These are phyloP conservation scores for Penicillium janthinellum DNA, from an alignment of 2,329 filamentous ascomycete genomes.

Conservation along the genomic window DNA sequence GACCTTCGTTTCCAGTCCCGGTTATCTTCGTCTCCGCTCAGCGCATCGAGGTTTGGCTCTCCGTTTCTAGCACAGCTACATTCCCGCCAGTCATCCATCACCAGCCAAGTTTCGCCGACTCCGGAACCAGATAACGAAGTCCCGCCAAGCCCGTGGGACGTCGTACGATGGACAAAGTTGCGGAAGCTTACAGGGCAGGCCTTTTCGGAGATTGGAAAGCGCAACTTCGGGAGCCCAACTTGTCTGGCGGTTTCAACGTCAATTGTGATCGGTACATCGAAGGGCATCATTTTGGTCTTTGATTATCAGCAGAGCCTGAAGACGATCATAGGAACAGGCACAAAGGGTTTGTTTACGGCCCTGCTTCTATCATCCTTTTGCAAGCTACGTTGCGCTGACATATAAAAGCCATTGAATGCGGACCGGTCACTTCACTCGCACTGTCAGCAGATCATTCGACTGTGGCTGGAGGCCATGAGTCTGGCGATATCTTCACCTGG, in stretches of 20 bases:
- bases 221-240: slow-evolving; percentile 89
- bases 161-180: slow-evolving; percentile 92
- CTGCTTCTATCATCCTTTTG: too few species aligned
- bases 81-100: slow-evolving; percentile 78
- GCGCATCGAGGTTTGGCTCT: slow-evolving; percentile 70
- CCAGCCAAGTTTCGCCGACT: slow-evolving; percentile 67
- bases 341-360: slow-evolving; percentile 66
- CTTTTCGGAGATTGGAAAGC: slow-evolving; percentile 88
- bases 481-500: slow-evolving; percentile 95
- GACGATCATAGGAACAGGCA: slow-evolving; percentile 88
- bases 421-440: slow-evolving; percentile 80
- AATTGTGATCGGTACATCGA: slow-evolving; percentile 89
- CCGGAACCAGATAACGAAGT: slow-evolving; percentile 67
- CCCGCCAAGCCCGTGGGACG: slow-evolving; percentile 86
- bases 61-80: slow-evolving; percentile 76
- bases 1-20: slow-evolving; percentile 92
- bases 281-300: slow-evolving; percentile 92
- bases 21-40: slow-evolving; percentile 64
- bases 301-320: slow-evolving; percentile 97
- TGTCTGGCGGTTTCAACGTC: slow-evolving; percentile 85
- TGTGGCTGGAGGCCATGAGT: slow-evolving; percentile 84
- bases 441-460: slow-evolving; percentile 94
- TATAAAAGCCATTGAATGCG: slow-evolving; percentile 77
- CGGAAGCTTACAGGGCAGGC: slow-evolving; percentile 85
- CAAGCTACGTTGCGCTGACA: slow-evolving; percentile 7